Evolutionary conservation across 805 yeast genomes (phyloP).

Genomic region (Ogataea wickerhamii): DNA sequence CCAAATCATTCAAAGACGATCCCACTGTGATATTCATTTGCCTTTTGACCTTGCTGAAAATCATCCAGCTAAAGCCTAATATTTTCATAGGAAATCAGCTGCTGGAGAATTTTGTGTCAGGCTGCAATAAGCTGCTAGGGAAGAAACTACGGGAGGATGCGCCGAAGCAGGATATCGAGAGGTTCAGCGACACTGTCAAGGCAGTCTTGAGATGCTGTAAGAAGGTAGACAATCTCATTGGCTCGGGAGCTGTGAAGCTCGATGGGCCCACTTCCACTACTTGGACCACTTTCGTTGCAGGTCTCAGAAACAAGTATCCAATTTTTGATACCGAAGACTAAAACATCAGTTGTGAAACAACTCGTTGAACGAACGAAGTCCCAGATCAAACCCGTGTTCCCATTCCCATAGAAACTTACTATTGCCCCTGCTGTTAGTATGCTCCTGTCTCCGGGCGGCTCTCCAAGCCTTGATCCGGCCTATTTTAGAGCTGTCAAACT

Average conservation of each 20-base stretch:
- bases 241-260: conserved; percentile 17
- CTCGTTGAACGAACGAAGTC: conserved; percentile 40
- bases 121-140: conserved; percentile 41
- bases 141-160: conserved; percentile 56
- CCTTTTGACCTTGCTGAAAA: conserved; percentile 41
- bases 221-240: conserved; percentile 22
- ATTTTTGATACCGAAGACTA: conserved; percentile 23
- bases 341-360: conserved; percentile 2
- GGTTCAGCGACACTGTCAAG: conserved; percentile 42
- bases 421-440: conserved; percentile 51
- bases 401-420: conserved; percentile 76
- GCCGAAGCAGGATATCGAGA: conserved; percentile 64
- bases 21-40: conserved; percentile 56
- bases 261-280: conserved; percentile 17
- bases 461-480: conserved; percentile 78
- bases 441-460: conserved; percentile 57
- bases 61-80: conserved; percentile 31
- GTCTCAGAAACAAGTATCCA: conserved; percentile 19
- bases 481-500: conserved; percentile 62
- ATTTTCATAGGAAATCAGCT: conserved; percentile 22
- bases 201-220: conserved; percentile 31
- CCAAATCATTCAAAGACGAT: conserved; percentile 54
- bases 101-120: conserved; percentile 28
- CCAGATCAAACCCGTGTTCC: conserved; percentile 80
- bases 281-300: conserved; percentile 23